Evolutionary conservation across 1,284 basidiomycete genomes (phyloP).

Genomic region (Calocybe gambosa): DNA sequence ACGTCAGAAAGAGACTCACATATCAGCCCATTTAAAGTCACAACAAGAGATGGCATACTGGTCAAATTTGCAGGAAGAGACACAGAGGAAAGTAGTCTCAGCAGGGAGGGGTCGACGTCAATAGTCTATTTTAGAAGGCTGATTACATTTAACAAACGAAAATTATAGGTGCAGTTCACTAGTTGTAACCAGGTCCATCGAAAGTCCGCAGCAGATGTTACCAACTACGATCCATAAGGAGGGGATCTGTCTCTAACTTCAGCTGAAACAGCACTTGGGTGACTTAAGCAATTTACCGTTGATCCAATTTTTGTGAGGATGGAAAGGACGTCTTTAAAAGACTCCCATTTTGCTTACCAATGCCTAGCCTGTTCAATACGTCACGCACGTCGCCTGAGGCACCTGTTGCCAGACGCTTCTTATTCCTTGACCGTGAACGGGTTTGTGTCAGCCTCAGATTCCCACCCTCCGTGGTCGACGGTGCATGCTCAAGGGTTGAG

Average conservation of each 20-base stretch:
- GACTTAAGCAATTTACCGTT: conserved; percentile 10
- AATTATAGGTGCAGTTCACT: background rate
- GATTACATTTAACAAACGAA: conserved; percentile 2
- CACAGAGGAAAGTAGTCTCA: conserved; percentile 48
- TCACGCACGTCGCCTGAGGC: conserved; percentile 72
- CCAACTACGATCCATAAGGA: conserved; percentile 14
- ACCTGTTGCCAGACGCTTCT: conserved; percentile 43
- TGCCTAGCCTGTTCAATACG: conserved; percentile 69
- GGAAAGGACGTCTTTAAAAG: conserved; percentile 65
- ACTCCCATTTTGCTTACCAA: conserved; percentile 62
- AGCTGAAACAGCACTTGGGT: background rate
- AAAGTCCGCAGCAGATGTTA: conserved; percentile 1
- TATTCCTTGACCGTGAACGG: conserved; percentile 48
- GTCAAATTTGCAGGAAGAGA: conserved; percentile 52
- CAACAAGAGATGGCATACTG: conserved; percentile 56
- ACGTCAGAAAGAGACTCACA: conserved; percentile 41
- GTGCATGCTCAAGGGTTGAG: conserved; percentile 66
- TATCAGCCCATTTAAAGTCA: conserved; percentile 50
- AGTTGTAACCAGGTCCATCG: background rate
- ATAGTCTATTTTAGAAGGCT: conserved; percentile 5
- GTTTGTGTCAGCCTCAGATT: conserved; percentile 36
- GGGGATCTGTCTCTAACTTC: conserved; percentile 9
- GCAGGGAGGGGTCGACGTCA: conserved; percentile 25
- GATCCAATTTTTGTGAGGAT: conserved; percentile 18
- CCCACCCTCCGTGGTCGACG: conserved; percentile 43